Evolutionary conservation across 169 alveolate species (phyloP).

Genomic region (Plasmodium gallinaceum): DNA sequence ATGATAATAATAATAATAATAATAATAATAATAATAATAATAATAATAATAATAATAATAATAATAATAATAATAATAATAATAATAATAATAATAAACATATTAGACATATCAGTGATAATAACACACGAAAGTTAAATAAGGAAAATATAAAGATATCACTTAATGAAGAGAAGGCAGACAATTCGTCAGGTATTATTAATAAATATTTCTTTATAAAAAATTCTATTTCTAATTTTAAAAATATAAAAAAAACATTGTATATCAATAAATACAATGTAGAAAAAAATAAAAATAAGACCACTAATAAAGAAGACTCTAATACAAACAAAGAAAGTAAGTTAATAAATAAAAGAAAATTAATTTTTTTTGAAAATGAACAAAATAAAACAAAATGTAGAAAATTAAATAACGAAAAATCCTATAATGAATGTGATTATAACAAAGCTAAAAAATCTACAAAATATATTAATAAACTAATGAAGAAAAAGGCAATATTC

Average conservation of each 20-base stretch:
- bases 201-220: conserved; percentile 65
- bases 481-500: conserved; percentile 58
- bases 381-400: conserved; percentile 63
- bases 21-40: background rate
- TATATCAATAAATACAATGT: background rate
- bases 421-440: conserved; percentile 8
- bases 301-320: background rate
- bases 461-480: conserved; percentile 65
- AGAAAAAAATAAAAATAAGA: background rate
- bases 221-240: conserved; percentile 64
- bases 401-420: conserved; percentile 43
- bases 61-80: background rate
- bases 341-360: conserved; percentile 38
- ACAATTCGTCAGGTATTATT: background rate
- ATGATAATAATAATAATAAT: background rate
- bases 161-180: background rate
- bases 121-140: background rate
- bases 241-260: conserved; percentile 32
- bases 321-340: background rate
- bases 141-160: background rate
- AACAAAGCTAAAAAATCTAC: conserved; percentile 41
- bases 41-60: background rate
- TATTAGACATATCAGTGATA: background rate
- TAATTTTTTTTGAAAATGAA: conserved; percentile 57
- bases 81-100: background rate